Evolutionary conservation across 2,329 filamentous ascomycete species (phyloP).

Genomic region (Cladosporium sp.): DNA sequence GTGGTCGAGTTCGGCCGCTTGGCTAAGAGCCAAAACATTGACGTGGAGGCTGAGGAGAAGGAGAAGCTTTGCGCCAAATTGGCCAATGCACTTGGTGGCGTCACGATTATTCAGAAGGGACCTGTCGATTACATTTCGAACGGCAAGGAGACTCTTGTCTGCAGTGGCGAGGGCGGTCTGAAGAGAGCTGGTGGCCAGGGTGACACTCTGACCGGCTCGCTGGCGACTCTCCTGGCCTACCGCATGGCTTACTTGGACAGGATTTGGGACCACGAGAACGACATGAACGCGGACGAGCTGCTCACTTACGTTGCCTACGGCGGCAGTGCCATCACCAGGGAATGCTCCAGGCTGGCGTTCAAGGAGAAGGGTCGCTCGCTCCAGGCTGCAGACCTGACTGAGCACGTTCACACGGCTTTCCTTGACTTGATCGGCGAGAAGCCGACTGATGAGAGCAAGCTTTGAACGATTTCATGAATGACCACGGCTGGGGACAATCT

Average conservation of each 20-base stretch:
- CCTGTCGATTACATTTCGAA: conserved; percentile 76
- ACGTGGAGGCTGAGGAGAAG: conserved; percentile 48
- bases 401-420: conserved; percentile 81
- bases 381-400: conserved; percentile 89
- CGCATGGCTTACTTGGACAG: conserved; percentile 78
- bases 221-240: conserved; percentile 88
- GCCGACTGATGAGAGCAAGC: conserved; percentile 27
- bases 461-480: conserved; percentile 4
- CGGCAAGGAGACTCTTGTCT: conserved; percentile 67
- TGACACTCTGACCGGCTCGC: conserved; percentile 83
- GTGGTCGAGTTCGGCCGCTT: conserved; percentile 86
- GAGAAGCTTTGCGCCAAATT: conserved; percentile 63
- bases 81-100: conserved; percentile 72
- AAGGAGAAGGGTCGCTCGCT: conserved; percentile 77
- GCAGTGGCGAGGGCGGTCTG: conserved; percentile 72
- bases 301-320: conserved; percentile 78
- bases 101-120: conserved; percentile 90
- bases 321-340: conserved; percentile 80
- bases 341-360: conserved; percentile 85
- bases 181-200: conserved; percentile 95
- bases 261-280: conserved; percentile 62
- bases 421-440: conserved; percentile 70
- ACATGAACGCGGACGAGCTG: conserved; percentile 54
- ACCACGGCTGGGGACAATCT: conserved; percentile 5
- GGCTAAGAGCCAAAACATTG: conserved; percentile 68